Evolutionary conservation across 805 yeast genomes (phyloP).

Genomic region (Maudiozyma serrabonitensis): DNA sequence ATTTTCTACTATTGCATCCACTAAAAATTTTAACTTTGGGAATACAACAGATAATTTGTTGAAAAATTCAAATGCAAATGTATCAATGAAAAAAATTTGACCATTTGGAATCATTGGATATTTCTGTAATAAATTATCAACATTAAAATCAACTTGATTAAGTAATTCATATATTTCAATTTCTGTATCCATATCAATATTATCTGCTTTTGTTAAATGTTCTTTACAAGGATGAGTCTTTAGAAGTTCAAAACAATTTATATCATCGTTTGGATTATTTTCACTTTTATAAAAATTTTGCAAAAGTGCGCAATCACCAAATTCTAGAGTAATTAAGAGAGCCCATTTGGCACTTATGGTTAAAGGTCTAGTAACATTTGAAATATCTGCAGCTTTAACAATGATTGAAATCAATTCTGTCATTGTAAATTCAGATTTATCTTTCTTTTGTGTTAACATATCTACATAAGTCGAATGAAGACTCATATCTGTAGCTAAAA

Average conservation of each 20-base stretch:
- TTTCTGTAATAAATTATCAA: constrained; percentile 34
- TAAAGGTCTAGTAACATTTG: constrained; percentile 80
- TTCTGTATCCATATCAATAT: constrained; percentile 7
- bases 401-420: constrained; percentile 53
- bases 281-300: constrained; percentile 24
- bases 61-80: constrained; percentile 75
- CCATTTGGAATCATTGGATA: constrained; percentile 52
- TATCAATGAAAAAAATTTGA: constrained; percentile 72
- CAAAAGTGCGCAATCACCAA: constrained; percentile 52
- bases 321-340: constrained; percentile 63
- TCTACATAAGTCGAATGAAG: constrained; percentile 65
- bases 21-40: constrained; percentile 51
- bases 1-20: constrained; percentile 44
- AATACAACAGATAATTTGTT: constrained; percentile 48
- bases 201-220: constrained; percentile 1
- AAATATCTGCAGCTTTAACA: constrained; percentile 91
- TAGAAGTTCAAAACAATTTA: background rate
- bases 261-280: background rate
- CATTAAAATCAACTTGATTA: constrained; percentile 1
- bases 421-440: constrained; percentile 15
- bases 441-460: constrained; percentile 29
- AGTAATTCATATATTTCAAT: constrained; percentile 4
- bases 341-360: constrained; percentile 82
- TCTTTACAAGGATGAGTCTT: background rate
- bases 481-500: constrained; percentile 91